Base-by-base conservation (phyloP, 257 asterid species). In the Nicotiana sylvestris region DNA sequence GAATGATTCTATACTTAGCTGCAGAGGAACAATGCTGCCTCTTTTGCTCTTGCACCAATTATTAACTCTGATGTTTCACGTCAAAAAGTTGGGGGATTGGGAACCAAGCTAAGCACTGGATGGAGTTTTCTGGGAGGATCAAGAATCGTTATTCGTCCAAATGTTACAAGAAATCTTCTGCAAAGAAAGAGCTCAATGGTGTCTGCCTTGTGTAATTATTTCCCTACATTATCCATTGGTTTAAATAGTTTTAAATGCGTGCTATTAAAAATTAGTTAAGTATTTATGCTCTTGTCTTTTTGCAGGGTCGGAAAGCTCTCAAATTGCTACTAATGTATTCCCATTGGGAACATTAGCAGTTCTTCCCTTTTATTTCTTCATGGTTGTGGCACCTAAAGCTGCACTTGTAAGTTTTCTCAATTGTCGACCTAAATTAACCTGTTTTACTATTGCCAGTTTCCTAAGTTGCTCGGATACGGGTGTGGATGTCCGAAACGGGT, bases 331-430 rank as follows among this genome's bases (percentile, higher is more conserved):
- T 53, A 86, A 85, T 68, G 97, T 88, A 56, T 95, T 95, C 70
- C 91, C 97, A n/a, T 32, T 87, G 60, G 97, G 97, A 78, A 92
- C 97, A 4, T 88, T 79, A 66, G 93, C 93, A 56, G 97, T 95
- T 84, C 98, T 95, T 88, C 98, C 98, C 13, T 89, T 91, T 86
- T 95, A 95, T 72, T 85, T 94, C 25, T 82, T 88, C 72, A 95
- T 93, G 98, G 92, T 95, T 81, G 91, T 90, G 46, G 97, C 98
- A 51, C 98, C 98, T 67, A 89, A 81, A 84, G 88, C 98, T 17
- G 89, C 90, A 60, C 25, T 89, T 51, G 97, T 92, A 83, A 87
- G 92, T 87, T 21, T 4, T 61, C 35, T 21, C 2, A 30, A 61
- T 32, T 66, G 17, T 66, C 13, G 2, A 66, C 25, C 74, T 66